These are phyloP conservation scores for Zygoascus ofunaensis DNA, from an alignment of 805 yeast genomes.

Conservation along the genomic window DNA sequence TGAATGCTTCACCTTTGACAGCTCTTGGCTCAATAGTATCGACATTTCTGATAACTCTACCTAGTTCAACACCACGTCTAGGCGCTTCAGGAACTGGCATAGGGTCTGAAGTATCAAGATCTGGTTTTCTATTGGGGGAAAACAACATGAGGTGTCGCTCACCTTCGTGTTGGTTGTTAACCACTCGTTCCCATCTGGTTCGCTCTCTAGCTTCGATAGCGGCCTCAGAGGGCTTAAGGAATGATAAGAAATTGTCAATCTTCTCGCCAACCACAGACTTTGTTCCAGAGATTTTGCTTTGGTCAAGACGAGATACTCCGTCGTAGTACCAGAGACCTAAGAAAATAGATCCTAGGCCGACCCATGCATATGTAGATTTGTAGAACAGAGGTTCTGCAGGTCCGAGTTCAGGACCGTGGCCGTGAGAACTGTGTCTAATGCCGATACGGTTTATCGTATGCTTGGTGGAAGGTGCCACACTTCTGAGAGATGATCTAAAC, in stretches of 20 bases:
- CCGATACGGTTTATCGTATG: background rate
- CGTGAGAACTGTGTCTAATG: background rate
- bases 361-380: conserved; percentile 6
- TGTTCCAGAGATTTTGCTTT: background rate
- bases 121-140: conserved; percentile 3
- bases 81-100: conserved; percentile 26
- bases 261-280: conserved; percentile 3
- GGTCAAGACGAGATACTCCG: conserved; percentile 1
- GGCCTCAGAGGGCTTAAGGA: conserved; percentile 1
- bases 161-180: background rate
- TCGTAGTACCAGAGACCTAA: conserved; percentile 17
- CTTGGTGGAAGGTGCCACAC: background rate
- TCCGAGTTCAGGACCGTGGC: conserved; percentile 11
- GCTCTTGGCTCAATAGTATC: conserved; percentile 20
- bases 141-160: conserved; percentile 3
- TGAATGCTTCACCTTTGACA: background rate
- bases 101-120: background rate
- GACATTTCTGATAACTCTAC: conserved; percentile 17
- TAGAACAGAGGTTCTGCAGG: conserved; percentile 12
- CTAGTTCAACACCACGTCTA: conserved; percentile 20
- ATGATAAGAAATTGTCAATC: conserved; percentile 1
- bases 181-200: conserved; percentile 3
- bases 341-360: conserved; percentile 5
- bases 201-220: background rate
- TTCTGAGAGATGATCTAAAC: background rate